These are phyloP conservation scores for Fusarium multiceps DNA, from an alignment of 2,329 filamentous ascomycete genomes.

Conservation along the genomic window DNA sequence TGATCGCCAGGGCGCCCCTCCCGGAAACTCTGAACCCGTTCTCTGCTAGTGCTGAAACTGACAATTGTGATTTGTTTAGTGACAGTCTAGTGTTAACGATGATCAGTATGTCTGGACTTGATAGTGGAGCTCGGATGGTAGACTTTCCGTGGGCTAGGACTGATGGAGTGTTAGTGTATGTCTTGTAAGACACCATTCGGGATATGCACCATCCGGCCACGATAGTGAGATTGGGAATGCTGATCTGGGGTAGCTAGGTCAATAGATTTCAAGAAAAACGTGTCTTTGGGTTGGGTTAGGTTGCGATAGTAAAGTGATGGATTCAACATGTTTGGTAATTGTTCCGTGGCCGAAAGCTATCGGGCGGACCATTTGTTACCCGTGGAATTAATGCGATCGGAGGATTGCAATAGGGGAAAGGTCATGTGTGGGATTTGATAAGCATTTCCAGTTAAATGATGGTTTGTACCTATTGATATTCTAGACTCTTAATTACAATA, in stretches of 20 bases:
- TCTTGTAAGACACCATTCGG: constrained; percentile 19
- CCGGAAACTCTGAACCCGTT: constrained; percentile 23
- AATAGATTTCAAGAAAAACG: neutral
- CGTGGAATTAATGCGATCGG: neutral
- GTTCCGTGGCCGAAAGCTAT: neutral
- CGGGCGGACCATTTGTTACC: too few species aligned
- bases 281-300: neutral
- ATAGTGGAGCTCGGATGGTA: constrained; percentile 12
- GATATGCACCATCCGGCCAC: neutral
- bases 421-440: neutral
- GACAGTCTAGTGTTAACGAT: constrained; percentile 2
- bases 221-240: neutral
- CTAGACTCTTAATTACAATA: neutral
- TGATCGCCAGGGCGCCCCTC: constrained; percentile 31
- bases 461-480: neutral
- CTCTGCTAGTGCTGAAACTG: neutral
- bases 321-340: neutral
- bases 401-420: neutral
- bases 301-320: neutral
- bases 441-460: neutral
- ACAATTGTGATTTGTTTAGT: neutral
- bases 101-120: constrained; percentile 5
- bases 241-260: neutral
- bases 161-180: neutral
- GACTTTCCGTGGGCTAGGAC: constrained; percentile 24